Base-by-base conservation (phyloP, 306 rosid genomes). In the Castanea sativa region DNA sequence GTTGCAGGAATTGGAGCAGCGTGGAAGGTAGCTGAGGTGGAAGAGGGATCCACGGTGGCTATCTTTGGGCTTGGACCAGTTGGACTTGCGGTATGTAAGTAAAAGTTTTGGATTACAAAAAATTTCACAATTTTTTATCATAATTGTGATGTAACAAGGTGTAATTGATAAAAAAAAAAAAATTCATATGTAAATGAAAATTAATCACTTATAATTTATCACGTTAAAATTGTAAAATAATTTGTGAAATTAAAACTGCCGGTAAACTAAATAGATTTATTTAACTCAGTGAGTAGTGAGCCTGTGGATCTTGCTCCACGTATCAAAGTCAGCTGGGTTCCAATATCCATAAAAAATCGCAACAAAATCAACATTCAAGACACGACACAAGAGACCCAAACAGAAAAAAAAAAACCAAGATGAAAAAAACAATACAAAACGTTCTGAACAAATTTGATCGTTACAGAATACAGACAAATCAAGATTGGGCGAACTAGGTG, bases 11-110 rank as follows among this genome's bases (percentile, higher is more conserved):
- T 90, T 12, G 94, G 97, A 59, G 94, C 97, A 0, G 88, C 88
- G 1, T 86, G 93, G 91, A 92, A 88, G 75, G 94, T 84, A 25
- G 97, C 97, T 13, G 76, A 84, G 53, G 89, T 89, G 25, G 92
- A 92, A 49, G 76, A 84, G 78, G 94, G 93, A 0, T 86, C 93
- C 38, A 86, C 93, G 0, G 94, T 92, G 19, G 89, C 94, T 58
- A 85, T 92, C 33, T 91, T 92, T 81, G 97, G 94, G 73, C 88
- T 91, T 60, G 97, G 93, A 52, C 74, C 88, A 5, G 93, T 91
- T 32, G 95, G 97, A 58, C 88, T 90, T 13, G 92, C 90, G 23
- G 93, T 92, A 74, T 51, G 88, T 85, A 35, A 59, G 45, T 38
- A 38, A 8, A 38, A 38, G 45, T 38, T 0, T 38, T 2, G 3